Evolutionary conservation across 2,329 filamentous ascomycete genomes (phyloP).

Genomic region (Epichloe scottii): DNA sequence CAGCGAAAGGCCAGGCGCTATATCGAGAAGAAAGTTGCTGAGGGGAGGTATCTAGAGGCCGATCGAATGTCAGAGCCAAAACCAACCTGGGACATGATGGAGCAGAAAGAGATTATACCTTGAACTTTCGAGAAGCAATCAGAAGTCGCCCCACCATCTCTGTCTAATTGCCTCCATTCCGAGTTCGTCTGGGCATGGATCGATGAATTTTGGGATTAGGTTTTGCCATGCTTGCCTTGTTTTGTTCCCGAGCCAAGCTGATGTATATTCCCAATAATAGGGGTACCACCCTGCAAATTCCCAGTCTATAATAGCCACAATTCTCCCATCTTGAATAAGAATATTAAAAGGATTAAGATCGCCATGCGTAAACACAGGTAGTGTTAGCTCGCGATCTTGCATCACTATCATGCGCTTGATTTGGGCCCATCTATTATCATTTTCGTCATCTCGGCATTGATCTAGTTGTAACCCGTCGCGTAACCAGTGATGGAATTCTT

Average conservation of each 20-base stretch:
- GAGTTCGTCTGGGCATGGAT: slow-evolving; percentile 22
- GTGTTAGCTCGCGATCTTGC: slow-evolving; percentile 23
- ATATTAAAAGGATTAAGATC: slow-evolving; percentile 33
- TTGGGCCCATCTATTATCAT: slow-evolving; percentile 14
- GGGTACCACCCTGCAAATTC: slow-evolving; percentile 22
- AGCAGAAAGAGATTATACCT: slow-evolving; percentile 13
- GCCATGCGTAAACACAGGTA: slow-evolving; percentile 32
- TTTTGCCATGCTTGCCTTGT: slow-evolving; percentile 24
- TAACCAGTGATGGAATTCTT: slow-evolving; percentile 22
- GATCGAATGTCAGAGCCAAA: slow-evolving; percentile 11
- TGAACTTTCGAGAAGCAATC: slow-evolving; percentile 4
- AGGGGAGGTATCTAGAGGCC: slow-evolving; percentile 10
- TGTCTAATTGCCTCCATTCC: slow-evolving; percentile 27
- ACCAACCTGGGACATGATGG: slow-evolving; percentile 19
- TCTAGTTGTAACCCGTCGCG: slow-evolving; percentile 15
- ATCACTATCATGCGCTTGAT: slow-evolving; percentile 20
- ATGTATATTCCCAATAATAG: slow-evolving; percentile 22
- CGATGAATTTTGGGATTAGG: slow-evolving; percentile 22
- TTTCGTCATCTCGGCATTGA: slow-evolving; percentile 7
- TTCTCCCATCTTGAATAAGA: slow-evolving; percentile 23
- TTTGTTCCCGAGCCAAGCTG: slow-evolving; percentile 11
- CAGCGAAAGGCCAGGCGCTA: slow-evolving; percentile 21
- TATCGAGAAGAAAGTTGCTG: slow-evolving; percentile 18
- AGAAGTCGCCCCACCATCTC: slow-evolving; percentile 20
- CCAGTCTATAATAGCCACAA: slow-evolving; percentile 32